A percentile compares a stretch with the other conserved stretches of the same genome.
Evolutionary conservation across 2,329 filamentous ascomycete genomes (phyloP).

Genomic region (Penicillium sp.): DNA sequence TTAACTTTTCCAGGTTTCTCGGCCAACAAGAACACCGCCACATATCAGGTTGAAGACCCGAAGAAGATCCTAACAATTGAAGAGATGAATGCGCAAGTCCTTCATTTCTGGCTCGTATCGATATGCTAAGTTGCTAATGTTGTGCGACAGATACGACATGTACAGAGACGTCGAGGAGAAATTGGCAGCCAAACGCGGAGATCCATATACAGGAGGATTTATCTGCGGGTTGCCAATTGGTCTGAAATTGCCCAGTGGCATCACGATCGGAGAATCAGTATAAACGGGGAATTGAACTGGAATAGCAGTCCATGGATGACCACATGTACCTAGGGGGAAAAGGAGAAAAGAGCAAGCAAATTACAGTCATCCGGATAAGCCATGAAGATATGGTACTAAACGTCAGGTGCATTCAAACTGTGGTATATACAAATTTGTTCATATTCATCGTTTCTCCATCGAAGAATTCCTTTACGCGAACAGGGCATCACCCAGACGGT

Average conservation of each 20-base stretch:
- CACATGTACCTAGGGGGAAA: too few species aligned
- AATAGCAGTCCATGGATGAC: too few species aligned
- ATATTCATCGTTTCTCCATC: constrained; percentile 6
- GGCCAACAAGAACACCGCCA: constrained; percentile 51
- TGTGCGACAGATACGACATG: constrained; percentile 51
- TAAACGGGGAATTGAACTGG: background rate
- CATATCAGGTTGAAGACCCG: constrained; percentile 59
- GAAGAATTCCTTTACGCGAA: constrained; percentile 33
- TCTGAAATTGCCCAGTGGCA: constrained; percentile 35
- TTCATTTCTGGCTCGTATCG: background rate
- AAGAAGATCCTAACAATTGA: constrained; percentile 61
- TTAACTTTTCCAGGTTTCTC: constrained; percentile 52
- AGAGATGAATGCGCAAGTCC: constrained; percentile 60
- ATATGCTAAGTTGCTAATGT: background rate
- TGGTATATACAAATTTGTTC: constrained; percentile 11
- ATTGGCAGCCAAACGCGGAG: constrained; percentile 31
- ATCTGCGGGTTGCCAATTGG: constrained; percentile 46
- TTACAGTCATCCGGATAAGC: background rate
- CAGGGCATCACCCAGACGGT: constrained; percentile 42
- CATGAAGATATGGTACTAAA: background rate
- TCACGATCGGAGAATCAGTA: constrained; percentile 18
- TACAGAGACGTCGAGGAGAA: constrained; percentile 52
- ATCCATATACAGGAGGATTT: constrained; percentile 37
- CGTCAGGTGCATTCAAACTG: constrained; percentile 6
- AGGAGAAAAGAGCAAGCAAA: background rate